Evolutionary conservation across 768 basidiomycete genomes (phyloP).

Genomic region (Calocybe indica): DNA sequence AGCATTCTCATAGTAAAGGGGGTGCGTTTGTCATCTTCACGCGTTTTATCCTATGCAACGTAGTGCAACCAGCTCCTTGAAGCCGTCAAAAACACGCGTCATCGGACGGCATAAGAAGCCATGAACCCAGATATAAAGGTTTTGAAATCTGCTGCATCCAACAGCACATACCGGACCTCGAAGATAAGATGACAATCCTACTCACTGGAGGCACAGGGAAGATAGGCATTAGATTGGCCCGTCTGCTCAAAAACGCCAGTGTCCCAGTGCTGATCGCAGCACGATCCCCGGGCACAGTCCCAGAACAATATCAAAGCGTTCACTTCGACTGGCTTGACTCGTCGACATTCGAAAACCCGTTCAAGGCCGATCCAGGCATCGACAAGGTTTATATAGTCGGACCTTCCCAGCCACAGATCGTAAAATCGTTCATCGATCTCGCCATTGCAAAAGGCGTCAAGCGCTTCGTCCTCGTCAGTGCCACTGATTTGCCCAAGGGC

Average conservation of each 20-base stretch:
- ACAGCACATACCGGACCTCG: not conserved
- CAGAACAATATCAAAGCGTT: conserved; percentile 19
- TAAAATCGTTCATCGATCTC: conserved; percentile 28
- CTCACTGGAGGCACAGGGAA: conserved; percentile 30
- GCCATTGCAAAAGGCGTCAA: conserved; percentile 25
- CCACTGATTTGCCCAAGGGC: conserved; percentile 16
- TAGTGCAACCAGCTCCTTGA: too few species aligned
- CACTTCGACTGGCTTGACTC: conserved; percentile 28
- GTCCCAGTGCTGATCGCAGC: conserved; percentile 20
- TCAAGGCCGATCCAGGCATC: conserved; percentile 13
- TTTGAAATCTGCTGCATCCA: too few species aligned
- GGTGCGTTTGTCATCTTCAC: too few species aligned
- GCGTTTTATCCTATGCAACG: too few species aligned
- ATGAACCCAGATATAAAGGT: too few species aligned
- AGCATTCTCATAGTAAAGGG: too few species aligned
- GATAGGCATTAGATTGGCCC: conserved; percentile 20
- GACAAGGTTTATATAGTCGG: conserved; percentile 25
- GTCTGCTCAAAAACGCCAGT: conserved; percentile 15
- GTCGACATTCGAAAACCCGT: conserved; percentile 21
- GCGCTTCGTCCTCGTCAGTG: conserved; percentile 26
- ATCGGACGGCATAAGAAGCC: too few species aligned
- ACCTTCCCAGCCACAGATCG: conserved; percentile 13
- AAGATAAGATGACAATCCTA: conserved; percentile 23
- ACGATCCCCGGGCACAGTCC: conserved; percentile 14
- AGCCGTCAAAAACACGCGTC: too few species aligned